Base-by-base conservation (phyloP, 169 alveolate genomes). In the Plasmodium malariae region DNA sequence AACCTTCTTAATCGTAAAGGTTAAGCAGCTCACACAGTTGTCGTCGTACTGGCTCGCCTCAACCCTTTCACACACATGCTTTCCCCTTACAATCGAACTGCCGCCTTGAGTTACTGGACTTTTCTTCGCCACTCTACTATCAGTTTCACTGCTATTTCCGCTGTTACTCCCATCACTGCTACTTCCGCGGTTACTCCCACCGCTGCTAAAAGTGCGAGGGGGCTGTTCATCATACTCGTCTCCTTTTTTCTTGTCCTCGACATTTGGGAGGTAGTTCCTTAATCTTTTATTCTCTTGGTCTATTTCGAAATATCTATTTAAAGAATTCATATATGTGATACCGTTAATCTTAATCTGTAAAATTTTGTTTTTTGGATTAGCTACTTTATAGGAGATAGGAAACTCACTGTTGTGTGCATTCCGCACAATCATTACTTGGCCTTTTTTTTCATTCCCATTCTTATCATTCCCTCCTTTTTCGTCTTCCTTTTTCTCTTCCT, bases 1-100 rank as follows among this genome's bases (percentile, higher is more conserved):
- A 19, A 45, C 51, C 3, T 65, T 51, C 3, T 76, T 76, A 62
- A 76, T 62, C 17, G 24, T 62, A 21, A 76, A 63, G n/a, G 67
- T 43, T 17, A 76, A 3, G 55, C 78, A 76, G 37, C 21, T 60
- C 2, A 76, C 19, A 7, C 14, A 9, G 12, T 76, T 76, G 11
- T 45, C 51, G 36, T 76, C 65, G 36, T 62, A 34, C 7, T 34
- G 3, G 30, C n/a, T 55, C 28, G n/a, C n/a, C n/a, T n/a, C n/a
- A n/a, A n/a, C n/a, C n/a, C n/a, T n/a, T n/a, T n/a, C n/a, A n/a
- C n/a, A n/a, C n/a, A n/a, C n/a, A n/a, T n/a, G n/a, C n/a, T n/a
- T n/a, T n/a, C n/a, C n/a, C n/a, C n/a, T n/a, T n/a, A n/a, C n/a
- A n/a, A n/a, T n/a, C n/a, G n/a, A n/a, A n/a, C n/a, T n/a, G n/a